Conservation (phyloP, 495 filamentous ascomycete genomes). For the Baudoinia panamericana region DNA sequence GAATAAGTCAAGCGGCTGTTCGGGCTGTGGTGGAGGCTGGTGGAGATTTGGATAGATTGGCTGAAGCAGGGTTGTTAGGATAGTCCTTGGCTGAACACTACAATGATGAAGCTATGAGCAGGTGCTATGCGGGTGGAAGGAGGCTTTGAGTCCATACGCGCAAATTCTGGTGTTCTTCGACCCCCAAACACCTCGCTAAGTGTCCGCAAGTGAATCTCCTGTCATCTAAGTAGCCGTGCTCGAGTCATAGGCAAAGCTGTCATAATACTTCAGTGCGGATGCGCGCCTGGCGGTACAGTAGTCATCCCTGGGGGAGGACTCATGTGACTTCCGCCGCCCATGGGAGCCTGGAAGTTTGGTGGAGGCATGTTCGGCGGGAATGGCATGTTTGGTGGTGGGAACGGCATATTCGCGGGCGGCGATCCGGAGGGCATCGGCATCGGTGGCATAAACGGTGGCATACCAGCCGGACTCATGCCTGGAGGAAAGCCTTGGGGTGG, state of each 20-base stretch:
- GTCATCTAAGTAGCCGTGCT: no score
- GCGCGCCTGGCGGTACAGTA: no score
- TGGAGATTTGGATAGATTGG: constrained; percentile 51
- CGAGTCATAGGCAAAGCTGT: no score
- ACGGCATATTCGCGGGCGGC: constrained; percentile 15
- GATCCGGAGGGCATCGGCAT: constrained; percentile 16
- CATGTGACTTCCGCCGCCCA: not conserved
- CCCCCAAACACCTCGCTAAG: no score
- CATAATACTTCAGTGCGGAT: no score
- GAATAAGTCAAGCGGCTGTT: constrained; percentile 58
- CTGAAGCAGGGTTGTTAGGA: constrained; percentile 25
- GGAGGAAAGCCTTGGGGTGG: constrained; percentile 22
- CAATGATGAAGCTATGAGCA: no score
- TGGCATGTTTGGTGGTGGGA: constrained; percentile 21
- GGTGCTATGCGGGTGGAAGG: no score
- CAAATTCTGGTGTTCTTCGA: no score
- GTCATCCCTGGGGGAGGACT: constrained; percentile 4
- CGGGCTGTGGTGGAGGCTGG: constrained; percentile 65
- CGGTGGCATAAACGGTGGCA: constrained; percentile 44
- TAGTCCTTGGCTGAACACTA: no score
- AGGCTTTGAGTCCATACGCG: no score
- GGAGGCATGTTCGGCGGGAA: constrained; percentile 18
- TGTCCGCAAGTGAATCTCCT: no score
- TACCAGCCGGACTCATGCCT: constrained; percentile 27
- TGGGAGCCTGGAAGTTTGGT: no score